A percentile compares a stretch with the other conserved stretches of the same genome.
These are phyloP conservation scores for Amylocarpus encephaloides DNA, from an alignment of 2,329 filamentous ascomycete genomes.

Conservation along the genomic window DNA sequence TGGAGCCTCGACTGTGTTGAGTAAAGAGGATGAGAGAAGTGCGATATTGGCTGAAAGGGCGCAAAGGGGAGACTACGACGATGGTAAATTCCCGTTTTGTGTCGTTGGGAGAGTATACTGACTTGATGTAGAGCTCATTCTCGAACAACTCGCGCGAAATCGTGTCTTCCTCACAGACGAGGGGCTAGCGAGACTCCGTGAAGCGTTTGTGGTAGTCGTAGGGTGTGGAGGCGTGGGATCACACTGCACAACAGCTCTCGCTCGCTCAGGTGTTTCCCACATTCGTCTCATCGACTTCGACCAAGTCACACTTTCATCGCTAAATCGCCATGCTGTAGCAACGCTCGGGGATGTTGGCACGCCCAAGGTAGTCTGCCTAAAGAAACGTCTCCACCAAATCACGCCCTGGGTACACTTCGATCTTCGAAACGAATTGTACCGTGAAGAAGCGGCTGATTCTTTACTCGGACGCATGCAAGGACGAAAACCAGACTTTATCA, in stretches of 20 bases:
- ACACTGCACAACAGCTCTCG: conserved; percentile 79
- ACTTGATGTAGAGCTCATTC: conserved; percentile 62
- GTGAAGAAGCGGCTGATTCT: conserved; percentile 54
- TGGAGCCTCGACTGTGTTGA: conserved; percentile 32
- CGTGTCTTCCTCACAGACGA: conserved; percentile 81
- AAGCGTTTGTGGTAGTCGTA: conserved; percentile 80
- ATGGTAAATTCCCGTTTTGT: conserved; percentile 31
- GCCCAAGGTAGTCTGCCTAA: conserved; percentile 82
- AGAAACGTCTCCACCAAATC: conserved; percentile 74
- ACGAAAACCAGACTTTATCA: conserved; percentile 73
- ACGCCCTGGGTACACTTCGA: conserved; percentile 91
- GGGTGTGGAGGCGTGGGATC: conserved; percentile 94
- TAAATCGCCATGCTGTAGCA: conserved; percentile 94
- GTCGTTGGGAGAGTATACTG: neutral
- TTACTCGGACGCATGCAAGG: conserved; percentile 65
- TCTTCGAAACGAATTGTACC: conserved; percentile 77
- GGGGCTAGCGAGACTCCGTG: conserved; percentile 72
- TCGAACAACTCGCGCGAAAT: conserved; percentile 91
- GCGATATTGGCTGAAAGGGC: conserved; percentile 52
- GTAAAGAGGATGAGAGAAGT: conserved; percentile 57
- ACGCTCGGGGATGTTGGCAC: conserved; percentile 90
- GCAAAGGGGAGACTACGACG: conserved; percentile 57
- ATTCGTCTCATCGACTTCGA: conserved; percentile 93
- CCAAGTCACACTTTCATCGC: conserved; percentile 87
- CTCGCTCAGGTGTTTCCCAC: conserved; percentile 81